These are phyloP conservation scores for Penicillium paxilli DNA, from an alignment of 495 filamentous ascomycete genomes.

Conservation along the genomic window DNA sequence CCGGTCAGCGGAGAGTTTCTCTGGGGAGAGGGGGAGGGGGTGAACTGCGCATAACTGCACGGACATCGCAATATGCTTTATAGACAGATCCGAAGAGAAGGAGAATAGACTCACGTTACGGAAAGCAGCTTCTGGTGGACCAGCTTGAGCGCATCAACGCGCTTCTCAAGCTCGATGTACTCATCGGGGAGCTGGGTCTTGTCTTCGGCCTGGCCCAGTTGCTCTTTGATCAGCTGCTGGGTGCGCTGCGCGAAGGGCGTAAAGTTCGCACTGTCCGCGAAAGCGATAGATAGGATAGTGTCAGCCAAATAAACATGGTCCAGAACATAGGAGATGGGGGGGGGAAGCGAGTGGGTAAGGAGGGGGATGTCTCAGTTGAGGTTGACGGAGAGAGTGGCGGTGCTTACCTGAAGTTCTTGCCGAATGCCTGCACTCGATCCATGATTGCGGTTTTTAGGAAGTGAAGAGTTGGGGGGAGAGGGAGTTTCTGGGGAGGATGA, in stretches of 20 bases:
- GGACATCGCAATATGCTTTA: background rate
- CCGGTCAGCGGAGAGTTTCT: constrained; percentile 5
- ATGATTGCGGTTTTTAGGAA: constrained; percentile 37
- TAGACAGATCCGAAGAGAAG: background rate
- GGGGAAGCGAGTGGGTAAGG: background rate
- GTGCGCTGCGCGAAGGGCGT: constrained; percentile 91
- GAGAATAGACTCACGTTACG: constrained; percentile 74
- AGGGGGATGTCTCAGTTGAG: background rate
- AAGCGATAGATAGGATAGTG: constrained; percentile 23
- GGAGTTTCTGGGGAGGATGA: constrained; percentile 7
- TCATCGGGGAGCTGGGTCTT: constrained; percentile 97
- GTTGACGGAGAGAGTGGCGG: background rate
- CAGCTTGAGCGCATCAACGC: constrained; percentile 95
- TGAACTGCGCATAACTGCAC: background rate
- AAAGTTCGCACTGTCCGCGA: constrained; percentile 58
- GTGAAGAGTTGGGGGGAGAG: constrained; percentile 2
- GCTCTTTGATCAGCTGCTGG: constrained; percentile 95
- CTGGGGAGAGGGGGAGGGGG: background rate
- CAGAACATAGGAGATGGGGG: constrained; percentile 6
- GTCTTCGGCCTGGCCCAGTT: constrained; percentile 92
- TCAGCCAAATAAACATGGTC: constrained; percentile 25
- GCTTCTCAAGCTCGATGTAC: constrained; percentile 98
- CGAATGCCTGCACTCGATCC: constrained; percentile 72
- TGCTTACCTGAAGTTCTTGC: constrained; percentile 70
- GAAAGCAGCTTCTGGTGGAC: constrained; percentile 95